A percentile compares a stretch with the other conserved stretches of the same genome.
Conservation (phyloP, 495 filamentous ascomycete species). For the Aspergillus kassunensis region DNA sequence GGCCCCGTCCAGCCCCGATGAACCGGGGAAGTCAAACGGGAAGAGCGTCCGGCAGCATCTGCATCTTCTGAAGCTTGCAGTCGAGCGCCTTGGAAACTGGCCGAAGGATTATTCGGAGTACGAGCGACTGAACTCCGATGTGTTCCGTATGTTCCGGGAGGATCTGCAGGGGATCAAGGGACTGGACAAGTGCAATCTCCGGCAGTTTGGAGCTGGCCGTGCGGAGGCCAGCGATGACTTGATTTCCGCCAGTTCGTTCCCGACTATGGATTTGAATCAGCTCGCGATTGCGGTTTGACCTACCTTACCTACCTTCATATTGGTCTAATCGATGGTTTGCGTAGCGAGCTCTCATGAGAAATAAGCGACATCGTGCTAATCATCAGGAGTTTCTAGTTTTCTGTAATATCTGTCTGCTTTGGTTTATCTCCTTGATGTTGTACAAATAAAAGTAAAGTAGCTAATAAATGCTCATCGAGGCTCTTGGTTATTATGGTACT, state of each 20-base stretch:
- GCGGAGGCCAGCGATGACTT: conserved; percentile 27
- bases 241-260: neutral
- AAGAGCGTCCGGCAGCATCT: conserved; percentile 36
- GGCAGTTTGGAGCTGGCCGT: conserved; percentile 30
- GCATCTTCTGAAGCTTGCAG: conserved; percentile 35
- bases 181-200: conserved; percentile 37
- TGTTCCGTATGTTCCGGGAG: conserved; percentile 20
- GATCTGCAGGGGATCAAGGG: conserved; percentile 32
- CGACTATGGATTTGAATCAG: neutral
- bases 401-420: too few relatives aligned
- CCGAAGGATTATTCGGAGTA: conserved; percentile 39
- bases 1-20: conserved; percentile 5
- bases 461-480: too few relatives aligned
- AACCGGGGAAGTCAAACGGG: neutral
- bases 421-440: too few relatives aligned
- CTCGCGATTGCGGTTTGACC: neutral
- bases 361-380: too few relatives aligned
- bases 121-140: conserved; percentile 15
- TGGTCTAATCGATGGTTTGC: too few relatives aligned
- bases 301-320: too few relatives aligned
- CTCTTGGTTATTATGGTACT: too few relatives aligned
- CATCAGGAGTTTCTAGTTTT: too few relatives aligned
- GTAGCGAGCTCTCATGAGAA: too few relatives aligned
- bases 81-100: conserved; percentile 38
- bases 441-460: too few relatives aligned